These are phyloP conservation scores for Solanum bulbocastanum DNA, from an alignment of 257 asterid genomes.

Conservation along the genomic window DNA sequence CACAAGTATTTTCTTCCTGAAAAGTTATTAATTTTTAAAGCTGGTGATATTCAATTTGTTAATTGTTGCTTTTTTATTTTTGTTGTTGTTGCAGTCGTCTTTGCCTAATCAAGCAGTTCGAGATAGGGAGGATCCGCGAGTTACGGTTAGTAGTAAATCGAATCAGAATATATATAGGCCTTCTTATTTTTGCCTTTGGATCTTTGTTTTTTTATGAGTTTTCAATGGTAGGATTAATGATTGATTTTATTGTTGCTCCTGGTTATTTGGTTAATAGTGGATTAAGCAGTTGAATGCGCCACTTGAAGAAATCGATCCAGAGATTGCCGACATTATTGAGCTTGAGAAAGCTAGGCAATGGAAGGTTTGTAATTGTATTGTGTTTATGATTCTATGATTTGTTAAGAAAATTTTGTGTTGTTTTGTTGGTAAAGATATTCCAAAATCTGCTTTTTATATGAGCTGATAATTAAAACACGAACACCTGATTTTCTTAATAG, in stretches of 20 bases:
- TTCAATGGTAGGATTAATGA: background rate
- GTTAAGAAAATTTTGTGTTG: background rate
- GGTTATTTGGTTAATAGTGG: conserved; percentile 44
- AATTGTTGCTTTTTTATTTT: background rate
- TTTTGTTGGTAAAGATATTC: background rate
- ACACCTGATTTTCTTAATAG: background rate
- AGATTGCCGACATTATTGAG: conserved; percentile 82
- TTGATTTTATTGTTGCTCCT: background rate
- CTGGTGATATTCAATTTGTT: background rate
- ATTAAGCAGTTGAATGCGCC: conserved; percentile 69
- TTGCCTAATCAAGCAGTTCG: conserved; percentile 44
- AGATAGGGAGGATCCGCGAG: conserved; percentile 40
- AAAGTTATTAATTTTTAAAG: background rate
- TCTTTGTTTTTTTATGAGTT: background rate
- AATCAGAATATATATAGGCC: background rate
- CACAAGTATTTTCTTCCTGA: background rate
- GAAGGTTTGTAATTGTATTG: conserved; percentile 44
- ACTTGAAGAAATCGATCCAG: conserved; percentile 75
- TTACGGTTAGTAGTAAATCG: conserved; percentile 33
- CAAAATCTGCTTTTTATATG: background rate
- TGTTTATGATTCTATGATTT: background rate
- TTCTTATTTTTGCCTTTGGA: background rate
- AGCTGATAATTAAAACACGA: background rate
- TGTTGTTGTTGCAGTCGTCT: conserved; percentile 38
- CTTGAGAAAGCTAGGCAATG: conserved; percentile 93